Evolutionary conservation across 352 stramenopile species (phyloP).

Genomic region (Saprolegnia parasitica): DNA sequence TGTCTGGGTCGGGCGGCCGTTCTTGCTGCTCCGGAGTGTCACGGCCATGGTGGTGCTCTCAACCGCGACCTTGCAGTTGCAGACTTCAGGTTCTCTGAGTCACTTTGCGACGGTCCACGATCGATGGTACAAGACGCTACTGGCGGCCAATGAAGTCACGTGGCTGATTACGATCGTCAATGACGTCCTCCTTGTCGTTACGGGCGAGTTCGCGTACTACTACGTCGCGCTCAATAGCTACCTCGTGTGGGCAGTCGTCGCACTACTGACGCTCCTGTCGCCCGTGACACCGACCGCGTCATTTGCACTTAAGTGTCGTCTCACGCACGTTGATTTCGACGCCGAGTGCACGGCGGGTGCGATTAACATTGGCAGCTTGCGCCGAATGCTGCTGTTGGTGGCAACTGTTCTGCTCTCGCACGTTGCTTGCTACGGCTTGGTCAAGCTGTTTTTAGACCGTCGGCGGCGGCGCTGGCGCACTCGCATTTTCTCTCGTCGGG

Average conservation of each 20-base stretch:
- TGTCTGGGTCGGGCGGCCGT: conserved; percentile 13
- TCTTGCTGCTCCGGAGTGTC: conserved; percentile 12
- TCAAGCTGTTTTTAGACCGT: too few relatives aligned
- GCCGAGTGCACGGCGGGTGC: too few relatives aligned
- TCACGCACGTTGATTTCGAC: too few relatives aligned
- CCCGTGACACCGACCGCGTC: too few relatives aligned
- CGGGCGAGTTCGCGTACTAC: conserved; percentile 1
- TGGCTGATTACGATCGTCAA: conserved; percentile 17
- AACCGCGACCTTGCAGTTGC: neutral
- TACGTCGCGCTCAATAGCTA: neutral
- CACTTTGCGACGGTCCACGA: neutral
- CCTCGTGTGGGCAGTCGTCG: conserved; percentile 11
- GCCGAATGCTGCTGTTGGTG: too few relatives aligned
- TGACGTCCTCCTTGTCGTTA: conserved; percentile 9
- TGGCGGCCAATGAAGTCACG: conserved; percentile 20
- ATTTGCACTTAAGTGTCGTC: too few relatives aligned
- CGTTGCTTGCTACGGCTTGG: too few relatives aligned
- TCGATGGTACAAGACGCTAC: conserved; percentile 14
- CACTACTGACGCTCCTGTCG: too few relatives aligned
- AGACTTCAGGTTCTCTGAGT: neutral
- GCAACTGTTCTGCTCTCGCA: too few relatives aligned
- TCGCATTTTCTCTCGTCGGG: too few relatives aligned
- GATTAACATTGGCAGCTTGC: too few relatives aligned
- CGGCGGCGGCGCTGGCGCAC: too few relatives aligned
- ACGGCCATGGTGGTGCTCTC: conserved; percentile 6